phyloP scores from a whole-genome alignment of 1,284 basidiomycete species.

The Clitocybe nebularis region DNA sequence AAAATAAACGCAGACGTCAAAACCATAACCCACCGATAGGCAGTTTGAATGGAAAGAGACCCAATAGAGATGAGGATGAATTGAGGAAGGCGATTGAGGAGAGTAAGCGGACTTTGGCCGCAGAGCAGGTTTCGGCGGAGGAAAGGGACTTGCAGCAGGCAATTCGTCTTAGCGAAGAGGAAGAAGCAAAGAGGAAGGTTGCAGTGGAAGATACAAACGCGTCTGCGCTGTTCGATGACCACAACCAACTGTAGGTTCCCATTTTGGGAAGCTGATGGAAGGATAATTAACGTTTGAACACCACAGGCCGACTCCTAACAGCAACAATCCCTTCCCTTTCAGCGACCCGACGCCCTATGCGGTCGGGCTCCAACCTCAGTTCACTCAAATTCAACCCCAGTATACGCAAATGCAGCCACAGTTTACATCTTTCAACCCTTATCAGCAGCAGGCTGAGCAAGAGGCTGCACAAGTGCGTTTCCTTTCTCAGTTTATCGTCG shows the following conservation, averaged over 20 bases:
- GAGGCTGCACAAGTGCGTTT: constrained; percentile 60
- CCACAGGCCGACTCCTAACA: constrained; percentile 29
- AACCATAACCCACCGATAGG: constrained; percentile 15
- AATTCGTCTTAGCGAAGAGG: constrained; percentile 82
- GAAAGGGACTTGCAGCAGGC: constrained; percentile 82
- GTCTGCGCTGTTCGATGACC: constrained; percentile 82
- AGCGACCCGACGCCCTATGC: constrained; percentile 61
- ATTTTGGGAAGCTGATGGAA: not conserved
- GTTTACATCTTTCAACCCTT: constrained; percentile 95
- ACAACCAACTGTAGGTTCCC: constrained; percentile 58
- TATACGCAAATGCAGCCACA: constrained; percentile 53
- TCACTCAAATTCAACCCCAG: constrained; percentile 49
- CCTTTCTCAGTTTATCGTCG: constrained; percentile 4
- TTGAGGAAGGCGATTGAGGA: constrained; percentile 81
- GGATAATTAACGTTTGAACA: constrained; percentile 10
- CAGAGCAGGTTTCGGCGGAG: constrained; percentile 68
- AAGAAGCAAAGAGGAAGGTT: constrained; percentile 70
- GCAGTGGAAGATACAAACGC: constrained; percentile 76
- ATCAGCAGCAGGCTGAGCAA: constrained; percentile 92
- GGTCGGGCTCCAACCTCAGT: constrained; percentile 56
- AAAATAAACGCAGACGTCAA: constrained; percentile 41
- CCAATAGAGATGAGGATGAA: constrained; percentile 74
- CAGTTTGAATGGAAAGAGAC: constrained; percentile 35
- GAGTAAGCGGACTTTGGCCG: constrained; percentile 74
- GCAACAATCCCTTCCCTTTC: constrained; percentile 61